phyloP scores from a whole-genome alignment of 2,329 filamentous ascomycete species.

The Aspergillus udagawae region DNA sequence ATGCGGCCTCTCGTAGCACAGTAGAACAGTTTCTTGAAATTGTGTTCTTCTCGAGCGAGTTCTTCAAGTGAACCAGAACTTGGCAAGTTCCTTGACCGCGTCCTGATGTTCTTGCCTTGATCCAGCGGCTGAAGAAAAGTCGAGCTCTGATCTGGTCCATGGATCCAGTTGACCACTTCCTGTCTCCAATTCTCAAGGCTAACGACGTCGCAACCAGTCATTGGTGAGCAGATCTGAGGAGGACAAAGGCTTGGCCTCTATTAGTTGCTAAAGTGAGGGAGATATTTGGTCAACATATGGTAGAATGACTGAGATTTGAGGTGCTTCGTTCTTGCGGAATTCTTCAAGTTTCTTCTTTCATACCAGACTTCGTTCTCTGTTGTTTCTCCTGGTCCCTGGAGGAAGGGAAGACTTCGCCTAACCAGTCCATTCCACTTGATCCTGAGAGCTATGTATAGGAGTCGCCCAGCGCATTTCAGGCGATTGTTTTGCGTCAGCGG shows the following conservation, averaged over 20 bases:
- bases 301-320: background rate
- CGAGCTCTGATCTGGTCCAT: background rate
- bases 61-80: background rate
- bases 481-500: background rate
- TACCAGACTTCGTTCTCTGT: background rate
- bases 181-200: background rate
- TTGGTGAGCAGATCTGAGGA: background rate
- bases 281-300: background rate
- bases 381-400: no score
- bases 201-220: background rate
- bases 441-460: background rate
- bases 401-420: no score
- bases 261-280: background rate
- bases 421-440: no score
- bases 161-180: background rate
- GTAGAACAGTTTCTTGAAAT: background rate
- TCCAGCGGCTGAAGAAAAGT: background rate
- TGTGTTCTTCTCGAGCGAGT: background rate
- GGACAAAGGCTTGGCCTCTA: background rate
- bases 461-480: background rate
- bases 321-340: background rate
- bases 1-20: background rate
- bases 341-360: background rate
- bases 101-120: background rate
- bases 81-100: background rate